Percentiles rank a stretch among this genome's conserved stretches.
Conservation (phyloP, 768 basidiomycete species). For the Suillus spraguei region DNA sequence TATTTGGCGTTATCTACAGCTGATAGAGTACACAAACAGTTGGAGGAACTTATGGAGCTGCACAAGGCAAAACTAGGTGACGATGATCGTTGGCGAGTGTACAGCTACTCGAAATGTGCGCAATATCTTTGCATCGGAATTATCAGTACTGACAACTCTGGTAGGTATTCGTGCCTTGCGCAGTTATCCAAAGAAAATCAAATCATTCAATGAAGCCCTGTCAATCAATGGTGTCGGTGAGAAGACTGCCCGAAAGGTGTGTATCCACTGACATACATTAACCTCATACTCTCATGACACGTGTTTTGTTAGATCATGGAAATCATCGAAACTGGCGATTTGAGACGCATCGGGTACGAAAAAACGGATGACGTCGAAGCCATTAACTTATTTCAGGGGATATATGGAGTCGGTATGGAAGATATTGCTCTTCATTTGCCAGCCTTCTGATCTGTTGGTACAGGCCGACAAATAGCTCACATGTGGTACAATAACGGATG, state of each 20-base stretch:
- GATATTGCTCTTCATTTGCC: neutral
- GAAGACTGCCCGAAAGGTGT: slow-evolving; percentile 77
- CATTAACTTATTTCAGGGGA: slow-evolving; percentile 66
- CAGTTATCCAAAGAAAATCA: slow-evolving; percentile 59
- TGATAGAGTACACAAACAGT: slow-evolving; percentile 38
- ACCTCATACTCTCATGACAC: neutral
- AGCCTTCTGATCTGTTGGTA: neutral
- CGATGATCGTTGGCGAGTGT: slow-evolving; percentile 70
- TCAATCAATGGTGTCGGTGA: slow-evolving; percentile 64
- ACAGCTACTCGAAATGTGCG: slow-evolving; percentile 68
- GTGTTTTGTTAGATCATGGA: slow-evolving; percentile 67
- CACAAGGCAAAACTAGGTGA: slow-evolving; percentile 61
- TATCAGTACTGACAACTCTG: slow-evolving; percentile 14
- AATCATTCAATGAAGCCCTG: slow-evolving; percentile 58
- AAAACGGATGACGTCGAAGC: slow-evolving; percentile 62
- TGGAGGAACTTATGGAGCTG: slow-evolving; percentile 65
- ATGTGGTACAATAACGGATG: slow-evolving; percentile 79
- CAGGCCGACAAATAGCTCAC: slow-evolving; percentile 67
- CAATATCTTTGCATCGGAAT: too few species aligned
- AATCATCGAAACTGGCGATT: slow-evolving; percentile 73
- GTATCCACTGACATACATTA: neutral
- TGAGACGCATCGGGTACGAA: slow-evolving; percentile 69
- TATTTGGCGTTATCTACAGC: slow-evolving; percentile 4
- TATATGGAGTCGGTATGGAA: slow-evolving; percentile 83
- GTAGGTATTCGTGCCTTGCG: slow-evolving; percentile 63